These are phyloP conservation scores for Chytriomyces sp. DNA, from an alignment of 192 early-diverging fungal genomes.

Conservation along the genomic window DNA sequence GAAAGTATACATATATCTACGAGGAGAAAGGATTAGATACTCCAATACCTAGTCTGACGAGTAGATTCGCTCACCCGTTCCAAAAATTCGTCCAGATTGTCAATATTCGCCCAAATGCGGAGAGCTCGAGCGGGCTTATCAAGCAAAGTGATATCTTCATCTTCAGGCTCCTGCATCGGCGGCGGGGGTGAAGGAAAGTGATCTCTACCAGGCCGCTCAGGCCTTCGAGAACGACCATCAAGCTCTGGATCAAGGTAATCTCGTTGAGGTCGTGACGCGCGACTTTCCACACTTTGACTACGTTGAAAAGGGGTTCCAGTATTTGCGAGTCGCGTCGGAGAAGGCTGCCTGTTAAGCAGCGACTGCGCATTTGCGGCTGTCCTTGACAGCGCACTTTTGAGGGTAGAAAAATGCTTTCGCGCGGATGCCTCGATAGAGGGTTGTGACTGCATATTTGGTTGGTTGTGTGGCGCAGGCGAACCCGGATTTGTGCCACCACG, in stretches of 20 bases:
- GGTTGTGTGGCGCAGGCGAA: not conserved
- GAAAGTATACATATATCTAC: slow-evolving; percentile 83
- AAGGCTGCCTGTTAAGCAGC: not conserved
- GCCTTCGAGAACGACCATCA: not conserved
- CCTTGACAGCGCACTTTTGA: not conserved
- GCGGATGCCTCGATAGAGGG: not conserved
- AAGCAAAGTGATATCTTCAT: not conserved
- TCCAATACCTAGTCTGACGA: not conserved
- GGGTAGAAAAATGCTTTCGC: not conserved
- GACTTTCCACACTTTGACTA: not conserved
- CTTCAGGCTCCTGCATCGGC: not conserved
- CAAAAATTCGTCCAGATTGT: slow-evolving; percentile 81
- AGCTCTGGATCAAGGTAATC: not conserved
- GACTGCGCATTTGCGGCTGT: not conserved
- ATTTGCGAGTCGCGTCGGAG: not conserved
- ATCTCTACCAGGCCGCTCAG: not conserved
- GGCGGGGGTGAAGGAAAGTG: not conserved
- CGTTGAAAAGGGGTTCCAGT: not conserved
- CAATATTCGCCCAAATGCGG: slow-evolving; percentile 78
- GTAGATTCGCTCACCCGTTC: slow-evolving; percentile 18
- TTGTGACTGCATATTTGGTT: not conserved
- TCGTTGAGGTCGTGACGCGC: not conserved
- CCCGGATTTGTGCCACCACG: not conserved
- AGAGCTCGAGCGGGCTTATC: slow-evolving; percentile 62
- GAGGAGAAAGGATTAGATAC: slow-evolving; percentile 9